Percentiles rank a stretch among this genome's conserved stretches.
Conservation (phyloP, 371 early-diverging fungal species). For the Massospora cicadina region DNA sequence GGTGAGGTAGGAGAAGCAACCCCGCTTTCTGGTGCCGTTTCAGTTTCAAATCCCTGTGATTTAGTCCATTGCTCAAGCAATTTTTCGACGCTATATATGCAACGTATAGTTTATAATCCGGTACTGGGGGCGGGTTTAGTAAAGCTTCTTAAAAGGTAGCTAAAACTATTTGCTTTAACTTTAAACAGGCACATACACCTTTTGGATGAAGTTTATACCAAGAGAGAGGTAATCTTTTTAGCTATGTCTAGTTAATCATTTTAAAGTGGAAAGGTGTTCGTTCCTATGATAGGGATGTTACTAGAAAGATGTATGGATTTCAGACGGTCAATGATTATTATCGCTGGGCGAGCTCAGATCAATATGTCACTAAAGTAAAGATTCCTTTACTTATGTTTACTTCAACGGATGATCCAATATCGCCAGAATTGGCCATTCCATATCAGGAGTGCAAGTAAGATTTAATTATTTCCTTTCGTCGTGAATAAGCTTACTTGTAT, state of each 20-base stretch:
- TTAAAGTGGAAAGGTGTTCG: constrained; percentile 21
- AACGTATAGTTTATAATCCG: constrained; percentile 30
- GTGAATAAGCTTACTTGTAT: not conserved
- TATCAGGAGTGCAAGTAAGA: constrained; percentile 32
- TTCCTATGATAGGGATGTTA: constrained; percentile 63
- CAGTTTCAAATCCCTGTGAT: constrained; percentile 79
- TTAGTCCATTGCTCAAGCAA: constrained; percentile 23
- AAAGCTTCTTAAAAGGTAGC: not conserved
- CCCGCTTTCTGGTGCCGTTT: constrained; percentile 51
- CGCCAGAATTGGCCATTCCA: constrained; percentile 49
- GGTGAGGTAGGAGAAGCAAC: constrained; percentile 68
- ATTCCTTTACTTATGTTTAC: constrained; percentile 67
- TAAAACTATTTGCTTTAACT: not conserved
- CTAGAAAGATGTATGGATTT: constrained; percentile 49
- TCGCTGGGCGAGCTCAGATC: constrained; percentile 46
- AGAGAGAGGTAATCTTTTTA: not conserved
- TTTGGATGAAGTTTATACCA: not conserved
- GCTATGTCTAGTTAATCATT: not conserved
- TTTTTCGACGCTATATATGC: constrained; percentile 26
- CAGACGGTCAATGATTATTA: constrained; percentile 74
- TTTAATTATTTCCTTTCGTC: not conserved
- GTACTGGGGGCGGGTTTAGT: not conserved
- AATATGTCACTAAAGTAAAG: constrained; percentile 47
- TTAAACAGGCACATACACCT: constrained; percentile 17
- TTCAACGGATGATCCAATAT: constrained; percentile 86